Percentiles rank a stretch among this genome's conserved stretches.
Conservation (phyloP, 2,329 filamentous ascomycete species). For the Exophiala viscosa region DNA sequence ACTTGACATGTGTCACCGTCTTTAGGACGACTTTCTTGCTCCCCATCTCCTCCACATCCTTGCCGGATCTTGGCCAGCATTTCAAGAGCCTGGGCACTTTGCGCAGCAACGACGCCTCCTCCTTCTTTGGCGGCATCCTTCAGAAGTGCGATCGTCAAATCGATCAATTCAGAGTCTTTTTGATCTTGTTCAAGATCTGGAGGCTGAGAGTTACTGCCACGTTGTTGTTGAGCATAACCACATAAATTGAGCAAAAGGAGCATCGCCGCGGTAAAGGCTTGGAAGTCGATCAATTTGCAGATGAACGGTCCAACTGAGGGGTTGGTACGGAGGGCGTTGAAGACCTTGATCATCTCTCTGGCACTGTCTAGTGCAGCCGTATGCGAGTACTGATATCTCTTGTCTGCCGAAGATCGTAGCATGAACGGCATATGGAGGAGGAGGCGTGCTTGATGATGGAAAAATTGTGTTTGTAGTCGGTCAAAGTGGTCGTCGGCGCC, state of each 20-base stretch:
- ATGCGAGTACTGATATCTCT: conserved; percentile 39
- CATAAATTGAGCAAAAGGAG: conserved; percentile 44
- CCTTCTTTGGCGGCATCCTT: conserved; percentile 33
- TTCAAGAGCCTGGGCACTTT: conserved; percentile 42
- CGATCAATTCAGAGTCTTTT: conserved; percentile 37
- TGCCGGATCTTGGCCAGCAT: conserved; percentile 34
- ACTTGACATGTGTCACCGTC: conserved; percentile 35
- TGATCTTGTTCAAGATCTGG: conserved; percentile 33
- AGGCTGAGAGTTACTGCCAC: conserved; percentile 19
- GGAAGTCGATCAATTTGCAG: conserved; percentile 49
- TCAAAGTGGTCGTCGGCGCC: conserved; percentile 32
- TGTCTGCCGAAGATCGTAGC: conserved; percentile 37
- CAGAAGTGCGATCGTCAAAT: conserved; percentile 33
- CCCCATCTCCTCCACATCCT: conserved; percentile 23
- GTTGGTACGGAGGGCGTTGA: conserved; percentile 35
- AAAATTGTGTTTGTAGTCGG: conserved; percentile 38
- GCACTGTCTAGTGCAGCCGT: conserved; percentile 40
- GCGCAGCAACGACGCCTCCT: conserved; percentile 43
- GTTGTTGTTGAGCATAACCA: conserved; percentile 32
- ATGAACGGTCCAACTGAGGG: conserved; percentile 33
- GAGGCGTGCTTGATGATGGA: conserved; percentile 38
- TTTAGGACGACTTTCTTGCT: conserved; percentile 2
- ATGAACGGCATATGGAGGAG: conserved; percentile 48
- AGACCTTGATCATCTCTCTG: conserved; percentile 40
- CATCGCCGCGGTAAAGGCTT: conserved; percentile 46